phyloP scores from a whole-genome alignment of 73 alveolate species.

The Paraurostyla sp. region DNA sequence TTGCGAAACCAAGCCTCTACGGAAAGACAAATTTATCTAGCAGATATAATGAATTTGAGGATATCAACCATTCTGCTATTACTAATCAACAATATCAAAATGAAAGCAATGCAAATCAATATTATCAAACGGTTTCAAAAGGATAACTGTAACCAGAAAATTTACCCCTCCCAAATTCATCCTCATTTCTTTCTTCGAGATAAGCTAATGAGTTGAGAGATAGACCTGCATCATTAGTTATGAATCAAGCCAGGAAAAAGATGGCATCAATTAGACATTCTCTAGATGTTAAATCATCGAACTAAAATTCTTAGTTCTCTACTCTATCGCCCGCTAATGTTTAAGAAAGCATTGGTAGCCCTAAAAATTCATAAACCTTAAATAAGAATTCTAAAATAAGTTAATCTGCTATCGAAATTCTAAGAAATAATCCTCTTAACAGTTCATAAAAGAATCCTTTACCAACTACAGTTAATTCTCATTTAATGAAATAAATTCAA shows the following conservation, averaged over 20 bases:
- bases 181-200: neutral
- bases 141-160: neutral
- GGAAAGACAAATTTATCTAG: neutral
- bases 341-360: neutral
- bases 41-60: neutral
- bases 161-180: neutral
- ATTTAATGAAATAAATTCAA: neutral
- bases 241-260: constrained; percentile 26
- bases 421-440: constrained; percentile 19
- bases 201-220: neutral
- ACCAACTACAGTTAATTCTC: neutral
- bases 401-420: constrained; percentile 27
- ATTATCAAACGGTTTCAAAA: neutral
- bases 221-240: constrained; percentile 5
- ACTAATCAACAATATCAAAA: neutral
- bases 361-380: neutral
- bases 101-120: neutral
- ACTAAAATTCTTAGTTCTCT: neutral
- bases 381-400: constrained; percentile 39
- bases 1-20: constrained; percentile 16
- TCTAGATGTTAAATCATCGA: constrained; percentile 1
- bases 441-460: neutral
- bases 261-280: constrained; percentile 53
- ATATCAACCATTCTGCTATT: neutral
- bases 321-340: constrained; percentile 3